Percentiles rank a stretch among this genome's conserved stretches.
Evolutionary conservation across 2,329 filamentous ascomycete species (phyloP).

Genomic region (Torrubiella hemipterigena): DNA sequence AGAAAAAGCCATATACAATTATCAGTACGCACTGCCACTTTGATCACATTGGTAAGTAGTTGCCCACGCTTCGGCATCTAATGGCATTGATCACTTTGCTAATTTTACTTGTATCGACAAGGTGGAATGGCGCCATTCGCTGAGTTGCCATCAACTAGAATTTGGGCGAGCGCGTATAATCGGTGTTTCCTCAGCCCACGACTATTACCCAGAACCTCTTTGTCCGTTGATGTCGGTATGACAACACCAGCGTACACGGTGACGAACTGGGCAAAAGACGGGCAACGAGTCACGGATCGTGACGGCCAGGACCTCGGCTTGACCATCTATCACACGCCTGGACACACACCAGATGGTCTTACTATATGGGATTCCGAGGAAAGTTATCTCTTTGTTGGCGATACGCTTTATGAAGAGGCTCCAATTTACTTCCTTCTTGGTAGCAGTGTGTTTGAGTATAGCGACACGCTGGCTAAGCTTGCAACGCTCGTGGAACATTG

Average conservation of each 20-base stretch:
- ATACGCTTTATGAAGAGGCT: conserved; percentile 28
- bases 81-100: too few relatives aligned
- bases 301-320: conserved; percentile 18
- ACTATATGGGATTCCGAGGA: conserved; percentile 31
- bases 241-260: conserved; percentile 25
- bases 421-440: conserved; percentile 11
- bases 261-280: conserved; percentile 25
- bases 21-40: conserved; percentile 35
- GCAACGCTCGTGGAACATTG: conserved; percentile 6
- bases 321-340: conserved; percentile 30
- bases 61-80: too few relatives aligned
- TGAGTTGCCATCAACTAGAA: conserved; percentile 11
- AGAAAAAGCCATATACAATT: conserved; percentile 22
- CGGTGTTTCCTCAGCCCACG: conserved; percentile 23
- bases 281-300: conserved; percentile 15
- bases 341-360: conserved; percentile 32
- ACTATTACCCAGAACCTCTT: conserved; percentile 24
- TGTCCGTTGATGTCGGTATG: conserved; percentile 24
- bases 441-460: conserved; percentile 8
- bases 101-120: too few relatives aligned
- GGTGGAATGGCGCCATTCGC: conserved; percentile 23
- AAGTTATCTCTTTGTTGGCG: conserved; percentile 30
- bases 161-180: conserved; percentile 21
- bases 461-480: conserved; percentile 8
- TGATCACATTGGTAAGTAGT: conserved; percentile 22